Evolutionary conservation across 441 rosid species (phyloP).

Genomic region (Breynia disticha): DNA sequence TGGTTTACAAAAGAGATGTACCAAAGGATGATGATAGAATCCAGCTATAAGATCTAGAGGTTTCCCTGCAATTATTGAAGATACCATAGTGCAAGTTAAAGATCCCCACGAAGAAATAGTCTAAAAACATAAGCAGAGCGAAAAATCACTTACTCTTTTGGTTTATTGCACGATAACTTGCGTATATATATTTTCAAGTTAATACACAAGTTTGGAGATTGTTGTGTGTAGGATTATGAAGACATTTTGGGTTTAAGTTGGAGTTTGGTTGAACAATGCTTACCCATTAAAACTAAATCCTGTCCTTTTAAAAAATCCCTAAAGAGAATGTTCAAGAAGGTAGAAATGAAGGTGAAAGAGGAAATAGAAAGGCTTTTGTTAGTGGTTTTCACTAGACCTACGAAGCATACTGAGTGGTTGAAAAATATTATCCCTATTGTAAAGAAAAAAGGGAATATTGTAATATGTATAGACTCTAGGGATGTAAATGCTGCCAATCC

Average conservation of each 20-base stretch:
- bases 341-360: not conserved
- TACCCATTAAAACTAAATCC: not conserved
- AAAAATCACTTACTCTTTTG: too few relatives aligned
- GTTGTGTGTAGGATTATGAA: not conserved
- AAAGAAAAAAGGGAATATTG: conserved; percentile 3
- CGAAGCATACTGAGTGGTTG: not conserved
- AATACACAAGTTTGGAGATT: too few relatives aligned
- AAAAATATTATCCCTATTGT: not conserved
- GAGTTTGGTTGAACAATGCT: not conserved
- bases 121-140: too few relatives aligned
- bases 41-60: too few relatives aligned
- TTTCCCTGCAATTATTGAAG: too few relatives aligned
- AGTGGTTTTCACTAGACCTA: not conserved
- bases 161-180: too few relatives aligned
- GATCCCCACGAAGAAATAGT: too few relatives aligned
- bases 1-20: too few relatives aligned
- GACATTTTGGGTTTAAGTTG: not conserved
- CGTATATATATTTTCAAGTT: too few relatives aligned
- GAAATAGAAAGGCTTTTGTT: not conserved
- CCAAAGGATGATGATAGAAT: too few relatives aligned
- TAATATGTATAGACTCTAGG: conserved; percentile 1
- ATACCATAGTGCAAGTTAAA: too few relatives aligned
- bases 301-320: not conserved
- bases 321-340: not conserved
- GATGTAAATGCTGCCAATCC: not conserved